Evolutionary conservation across 805 yeast species (phyloP).

Genomic region (Pichia occidentalis): DNA sequence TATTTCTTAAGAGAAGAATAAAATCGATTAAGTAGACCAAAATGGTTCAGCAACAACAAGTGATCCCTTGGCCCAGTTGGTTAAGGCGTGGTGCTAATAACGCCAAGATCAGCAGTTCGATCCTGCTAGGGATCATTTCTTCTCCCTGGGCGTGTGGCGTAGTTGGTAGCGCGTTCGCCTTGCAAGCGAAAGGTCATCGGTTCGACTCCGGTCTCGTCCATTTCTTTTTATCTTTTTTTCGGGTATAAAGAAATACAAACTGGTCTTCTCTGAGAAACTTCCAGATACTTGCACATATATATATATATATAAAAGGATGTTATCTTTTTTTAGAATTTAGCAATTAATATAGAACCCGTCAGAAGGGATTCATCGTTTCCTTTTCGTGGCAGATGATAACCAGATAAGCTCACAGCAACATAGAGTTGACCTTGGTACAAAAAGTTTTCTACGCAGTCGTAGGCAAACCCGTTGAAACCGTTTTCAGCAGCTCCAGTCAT

Average conservation of each 20-base stretch:
- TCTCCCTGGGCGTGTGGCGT: constrained; percentile 61
- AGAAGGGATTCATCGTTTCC: too few species aligned
- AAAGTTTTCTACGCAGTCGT: constrained; percentile 26
- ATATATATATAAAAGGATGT: neutral
- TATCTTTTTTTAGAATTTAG: neutral
- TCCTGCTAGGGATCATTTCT: constrained; percentile 68
- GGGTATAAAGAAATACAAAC: constrained; percentile 1
- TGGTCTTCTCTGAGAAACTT: neutral
- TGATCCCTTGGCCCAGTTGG: constrained; percentile 40
- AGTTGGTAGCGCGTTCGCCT: constrained; percentile 78
- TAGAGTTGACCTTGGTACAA: constrained; percentile 14
- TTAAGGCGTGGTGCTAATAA: constrained; percentile 41
- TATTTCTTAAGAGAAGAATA: too few species aligned
- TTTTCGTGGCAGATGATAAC: constrained; percentile 5
- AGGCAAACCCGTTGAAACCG: constrained; percentile 41
- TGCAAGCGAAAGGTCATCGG: constrained; percentile 78
- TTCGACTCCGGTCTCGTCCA: constrained; percentile 75
- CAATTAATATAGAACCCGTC: constrained; percentile 1
- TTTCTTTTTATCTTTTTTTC: constrained; percentile 20
- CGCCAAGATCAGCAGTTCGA: constrained; percentile 75
- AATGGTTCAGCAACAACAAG: too few species aligned
- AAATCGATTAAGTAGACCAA: too few species aligned
- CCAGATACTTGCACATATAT: neutral
- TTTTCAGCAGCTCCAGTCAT: constrained; percentile 21
- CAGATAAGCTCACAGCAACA: constrained; percentile 34